phyloP scores from a whole-genome alignment of 768 basidiomycete genomes.

The Russula olivacea region DNA sequence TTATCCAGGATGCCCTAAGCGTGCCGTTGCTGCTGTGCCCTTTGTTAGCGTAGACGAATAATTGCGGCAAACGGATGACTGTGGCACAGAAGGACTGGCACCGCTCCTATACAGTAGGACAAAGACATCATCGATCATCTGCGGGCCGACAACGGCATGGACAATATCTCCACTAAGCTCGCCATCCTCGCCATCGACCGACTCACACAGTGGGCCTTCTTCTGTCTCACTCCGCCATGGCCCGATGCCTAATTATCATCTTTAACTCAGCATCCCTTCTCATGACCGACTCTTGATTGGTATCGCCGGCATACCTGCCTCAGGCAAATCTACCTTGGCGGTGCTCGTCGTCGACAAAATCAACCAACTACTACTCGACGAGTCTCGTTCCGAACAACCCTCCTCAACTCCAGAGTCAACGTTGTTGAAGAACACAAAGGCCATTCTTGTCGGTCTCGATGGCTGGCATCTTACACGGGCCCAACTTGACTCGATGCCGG shows the following conservation, averaged over 20 bases:
- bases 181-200: neutral
- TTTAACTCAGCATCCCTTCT: slow-evolving; percentile 27
- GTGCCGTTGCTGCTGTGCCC: neutral
- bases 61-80: neutral
- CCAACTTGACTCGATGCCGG: slow-evolving; percentile 67
- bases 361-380: slow-evolving; percentile 42
- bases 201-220: slow-evolving; percentile 7
- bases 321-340: slow-evolving; percentile 80
- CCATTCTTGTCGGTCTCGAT: slow-evolving; percentile 73
- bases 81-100: too few relatives aligned
- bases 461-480: slow-evolving; percentile 88
- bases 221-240: neutral
- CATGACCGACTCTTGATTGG: slow-evolving; percentile 57
- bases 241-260: neutral
- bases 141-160: neutral
- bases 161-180: slow-evolving; percentile 2
- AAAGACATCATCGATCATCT: too few relatives aligned
- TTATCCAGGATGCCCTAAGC: neutral
- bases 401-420: neutral
- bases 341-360: slow-evolving; percentile 46
- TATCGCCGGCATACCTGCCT: slow-evolving; percentile 74
- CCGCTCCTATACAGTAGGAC: too few relatives aligned
- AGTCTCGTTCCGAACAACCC: neutral
- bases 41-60: neutral
- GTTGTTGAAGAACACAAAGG: slow-evolving; percentile 27